Conservation (phyloP, 768 basidiomycete species). For the Tephrocybe sp. region DNA sequence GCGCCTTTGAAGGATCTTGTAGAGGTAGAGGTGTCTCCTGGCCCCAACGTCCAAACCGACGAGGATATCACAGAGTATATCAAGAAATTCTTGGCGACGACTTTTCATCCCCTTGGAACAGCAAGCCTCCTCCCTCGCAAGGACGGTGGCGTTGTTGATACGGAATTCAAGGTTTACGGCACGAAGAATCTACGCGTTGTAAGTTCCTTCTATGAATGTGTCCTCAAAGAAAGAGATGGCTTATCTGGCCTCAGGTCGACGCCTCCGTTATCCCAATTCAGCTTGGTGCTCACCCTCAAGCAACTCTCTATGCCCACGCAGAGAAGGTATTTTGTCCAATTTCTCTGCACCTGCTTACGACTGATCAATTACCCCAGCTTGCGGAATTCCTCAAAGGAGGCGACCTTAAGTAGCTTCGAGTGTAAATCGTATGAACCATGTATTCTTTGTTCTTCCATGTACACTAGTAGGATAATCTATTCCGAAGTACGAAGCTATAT, state of each 20-base stretch:
- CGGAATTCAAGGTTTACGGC: constrained; percentile 33
- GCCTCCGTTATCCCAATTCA: constrained; percentile 8
- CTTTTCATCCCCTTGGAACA: constrained; percentile 2
- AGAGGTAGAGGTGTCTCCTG: not conserved
- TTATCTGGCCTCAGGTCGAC: constrained; percentile 13
- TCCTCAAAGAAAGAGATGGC: not conserved
- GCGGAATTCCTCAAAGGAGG: not conserved
- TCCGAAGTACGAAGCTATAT: too few relatives aligned
- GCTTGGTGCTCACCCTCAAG: not conserved
- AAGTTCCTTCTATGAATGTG: constrained; percentile 12
- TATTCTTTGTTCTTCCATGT: too few relatives aligned
- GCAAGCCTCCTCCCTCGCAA: constrained; percentile 1
- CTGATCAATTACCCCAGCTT: not conserved
- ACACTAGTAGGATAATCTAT: too few relatives aligned
- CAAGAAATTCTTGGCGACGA: not conserved
- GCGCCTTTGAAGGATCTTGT: not conserved
- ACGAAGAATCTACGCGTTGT: constrained; percentile 33
- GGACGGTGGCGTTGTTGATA: constrained; percentile 37
- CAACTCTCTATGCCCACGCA: not conserved
- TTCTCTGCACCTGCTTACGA: not conserved
- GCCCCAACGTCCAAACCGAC: not conserved
- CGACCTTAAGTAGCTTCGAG: too few relatives aligned
- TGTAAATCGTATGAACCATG: too few relatives aligned
- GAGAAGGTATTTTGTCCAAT: not conserved
- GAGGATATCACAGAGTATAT: not conserved